Evolutionary conservation across 176 grass and related monocot genomes (phyloP).

Genomic region (Juncus effusus): DNA sequence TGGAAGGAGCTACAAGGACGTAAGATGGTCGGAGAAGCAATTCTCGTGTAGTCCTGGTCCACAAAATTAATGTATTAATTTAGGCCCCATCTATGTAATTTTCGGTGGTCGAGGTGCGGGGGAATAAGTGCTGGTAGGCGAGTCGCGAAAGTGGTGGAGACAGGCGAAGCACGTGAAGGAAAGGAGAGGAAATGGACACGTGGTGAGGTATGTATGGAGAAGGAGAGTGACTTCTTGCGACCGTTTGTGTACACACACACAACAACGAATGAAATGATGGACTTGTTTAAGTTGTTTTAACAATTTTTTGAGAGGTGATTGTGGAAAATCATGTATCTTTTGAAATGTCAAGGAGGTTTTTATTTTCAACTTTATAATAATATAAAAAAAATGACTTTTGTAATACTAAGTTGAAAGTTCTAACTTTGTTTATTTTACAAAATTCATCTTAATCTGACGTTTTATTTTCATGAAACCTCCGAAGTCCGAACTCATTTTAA

Average conservation of each 20-base stretch:
- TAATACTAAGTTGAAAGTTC: too few species aligned
- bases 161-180: constrained; percentile 6
- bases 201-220: not conserved
- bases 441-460: too few species aligned
- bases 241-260: not conserved
- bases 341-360: not conserved
- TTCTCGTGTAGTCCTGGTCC: not conserved
- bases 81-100: too few species aligned
- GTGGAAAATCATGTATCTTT: too few species aligned
- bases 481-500: too few species aligned
- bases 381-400: too few species aligned
- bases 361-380: not conserved
- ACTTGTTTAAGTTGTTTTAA: not conserved
- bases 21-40: not conserved
- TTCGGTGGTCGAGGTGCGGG: not conserved
- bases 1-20: constrained; percentile 16
- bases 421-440: too few species aligned
- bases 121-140: not conserved
- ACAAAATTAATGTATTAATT: not conserved
- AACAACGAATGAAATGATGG: not conserved
- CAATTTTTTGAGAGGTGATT: not conserved
- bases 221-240: constrained; percentile 3
- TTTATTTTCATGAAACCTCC: too few species aligned
- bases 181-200: constrained; percentile 9
- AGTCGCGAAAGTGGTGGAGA: constrained; percentile 11